Conservation (phyloP, 768 basidiomycete species). For the Lanmaoa pseudosensibilis region DNA sequence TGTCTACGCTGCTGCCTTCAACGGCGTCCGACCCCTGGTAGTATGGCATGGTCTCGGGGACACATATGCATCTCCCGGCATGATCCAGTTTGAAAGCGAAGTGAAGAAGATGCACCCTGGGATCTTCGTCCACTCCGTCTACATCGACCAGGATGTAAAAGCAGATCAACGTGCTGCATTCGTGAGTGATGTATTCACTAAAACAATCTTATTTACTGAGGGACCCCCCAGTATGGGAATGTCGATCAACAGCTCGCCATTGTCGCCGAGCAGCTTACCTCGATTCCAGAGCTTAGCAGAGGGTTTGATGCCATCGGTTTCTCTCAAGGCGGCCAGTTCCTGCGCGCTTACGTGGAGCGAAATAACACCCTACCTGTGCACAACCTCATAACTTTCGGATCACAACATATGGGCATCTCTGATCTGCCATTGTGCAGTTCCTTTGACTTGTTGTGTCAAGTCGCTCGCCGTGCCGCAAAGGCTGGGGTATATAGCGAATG, state of each 20-base stretch:
- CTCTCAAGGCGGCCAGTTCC: constrained; percentile 88
- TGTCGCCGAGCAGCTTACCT: constrained; percentile 64
- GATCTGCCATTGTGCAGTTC: constrained; percentile 67
- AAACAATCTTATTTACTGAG: constrained; percentile 3
- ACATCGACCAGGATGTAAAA: constrained; percentile 59
- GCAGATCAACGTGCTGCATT: constrained; percentile 70
- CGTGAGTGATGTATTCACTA: constrained; percentile 47
- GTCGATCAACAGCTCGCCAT: constrained; percentile 66
- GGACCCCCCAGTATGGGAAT: constrained; percentile 63
- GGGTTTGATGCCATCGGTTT: constrained; percentile 90
- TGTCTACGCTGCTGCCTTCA: constrained; percentile 14
- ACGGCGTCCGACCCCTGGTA: constrained; percentile 54
- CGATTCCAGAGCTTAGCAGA: constrained; percentile 57
- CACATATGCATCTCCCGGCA: constrained; percentile 69
- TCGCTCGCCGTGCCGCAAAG: constrained; percentile 60
- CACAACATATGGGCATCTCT: constrained; percentile 84
- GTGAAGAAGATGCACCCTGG: constrained; percentile 68
- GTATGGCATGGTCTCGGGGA: constrained; percentile 87
- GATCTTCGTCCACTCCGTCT: constrained; percentile 76
- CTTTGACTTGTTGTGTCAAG: constrained; percentile 67
- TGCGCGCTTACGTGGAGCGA: constrained; percentile 79
- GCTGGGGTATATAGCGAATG: constrained; percentile 69
- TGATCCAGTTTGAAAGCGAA: constrained; percentile 59
- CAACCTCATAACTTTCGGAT: constrained; percentile 86
- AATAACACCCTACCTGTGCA: constrained; percentile 71